Evolutionary conservation across 192 early-diverging fungal genomes (phyloP), one percentile per base, ranked within the genome.

Genomic region (Irineochytrium annulatum): DNA sequence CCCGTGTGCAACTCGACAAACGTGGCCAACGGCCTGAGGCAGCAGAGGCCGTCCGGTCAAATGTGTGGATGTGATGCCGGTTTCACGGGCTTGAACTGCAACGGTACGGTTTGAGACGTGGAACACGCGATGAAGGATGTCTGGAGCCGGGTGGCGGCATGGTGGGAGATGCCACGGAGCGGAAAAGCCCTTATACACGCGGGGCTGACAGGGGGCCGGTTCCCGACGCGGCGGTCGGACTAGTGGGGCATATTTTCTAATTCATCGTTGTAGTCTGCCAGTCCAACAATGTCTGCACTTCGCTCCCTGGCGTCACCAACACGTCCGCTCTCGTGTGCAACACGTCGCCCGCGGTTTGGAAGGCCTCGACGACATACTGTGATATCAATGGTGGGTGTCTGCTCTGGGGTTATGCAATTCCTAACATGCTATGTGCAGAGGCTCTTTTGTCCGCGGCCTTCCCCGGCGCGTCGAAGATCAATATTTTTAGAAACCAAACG

Each of bases 21-120:
- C 43, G 41, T 27, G 5, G 6, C n/a, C 1, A 41, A 52, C 31
- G 24, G 8, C 29, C 14, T 28, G 35, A 55, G 69, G 28, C 39
- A 53, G 27, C 44, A 57, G 16, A 43, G 60, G 16, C 34, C 74
- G 3, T 32, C 27, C 2, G 44, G 32, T 2, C 41, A 48, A 29
- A 29, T 35, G 3, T 73, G 65, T 77, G 28, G 58, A 59, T 86
- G 84, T 61, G 78, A 79, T 32, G 60, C 49, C 22, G 84, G 84
- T n/a, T 86, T 81, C 53, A 62, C 67, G 19, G 84, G 80, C 43
- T 57, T 76, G 37, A 81, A 79, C 37, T 86, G 83, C 58, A 77
- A 75, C 52, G 65, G 72, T 70, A 28, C 49, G 57, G 17, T 8
- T 6, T 24, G 4, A 2, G 37, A 19, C 19, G 34, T 41, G 24